Percentiles rank a stretch among this genome's conserved stretches.
These are phyloP conservation scores for Trametes cubensis DNA, from an alignment of 768 basidiomycete genomes.

Conservation along the genomic window DNA sequence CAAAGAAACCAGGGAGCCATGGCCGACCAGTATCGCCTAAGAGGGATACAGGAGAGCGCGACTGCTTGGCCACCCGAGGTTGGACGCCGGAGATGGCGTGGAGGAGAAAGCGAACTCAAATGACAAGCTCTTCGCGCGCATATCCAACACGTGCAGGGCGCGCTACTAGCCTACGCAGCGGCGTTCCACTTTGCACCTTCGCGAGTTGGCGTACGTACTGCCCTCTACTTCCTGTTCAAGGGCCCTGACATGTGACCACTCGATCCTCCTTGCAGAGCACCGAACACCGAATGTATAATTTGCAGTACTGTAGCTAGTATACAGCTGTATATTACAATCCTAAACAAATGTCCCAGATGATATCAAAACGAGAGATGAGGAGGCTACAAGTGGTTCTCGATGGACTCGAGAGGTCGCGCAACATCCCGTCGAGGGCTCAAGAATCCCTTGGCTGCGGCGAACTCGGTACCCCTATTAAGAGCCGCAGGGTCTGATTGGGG, in stretches of 20 bases:
- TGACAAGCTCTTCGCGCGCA: not conserved
- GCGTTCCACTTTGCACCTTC: too few species aligned
- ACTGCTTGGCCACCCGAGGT: constrained; percentile 13
- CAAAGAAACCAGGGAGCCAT: constrained; percentile 67
- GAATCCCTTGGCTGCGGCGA: constrained; percentile 87
- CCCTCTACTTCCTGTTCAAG: too few species aligned
- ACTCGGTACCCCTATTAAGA: constrained; percentile 70
- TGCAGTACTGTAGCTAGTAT: constrained; percentile 1
- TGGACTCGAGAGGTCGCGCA: constrained; percentile 13
- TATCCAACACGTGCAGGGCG: constrained; percentile 11
- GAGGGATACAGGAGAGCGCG: constrained; percentile 22
- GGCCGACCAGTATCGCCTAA: constrained; percentile 24
- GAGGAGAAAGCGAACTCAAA: not conserved
- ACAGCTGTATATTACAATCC: constrained; percentile 13
- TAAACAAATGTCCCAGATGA: constrained; percentile 11
- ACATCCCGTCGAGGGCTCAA: constrained; percentile 57
- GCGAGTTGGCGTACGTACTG: too few species aligned
- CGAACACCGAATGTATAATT: not conserved
- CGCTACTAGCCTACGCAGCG: not conserved
- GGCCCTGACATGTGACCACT: too few species aligned
- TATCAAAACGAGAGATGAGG: not conserved
- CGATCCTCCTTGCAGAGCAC: too few species aligned
- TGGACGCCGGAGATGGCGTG: constrained; percentile 15
- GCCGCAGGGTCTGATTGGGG: constrained; percentile 79
- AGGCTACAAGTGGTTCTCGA: constrained; percentile 5